Evolutionary conservation across 1,284 basidiomycete genomes (phyloP).

Genomic region (Gastroboletus turbinatus): DNA sequence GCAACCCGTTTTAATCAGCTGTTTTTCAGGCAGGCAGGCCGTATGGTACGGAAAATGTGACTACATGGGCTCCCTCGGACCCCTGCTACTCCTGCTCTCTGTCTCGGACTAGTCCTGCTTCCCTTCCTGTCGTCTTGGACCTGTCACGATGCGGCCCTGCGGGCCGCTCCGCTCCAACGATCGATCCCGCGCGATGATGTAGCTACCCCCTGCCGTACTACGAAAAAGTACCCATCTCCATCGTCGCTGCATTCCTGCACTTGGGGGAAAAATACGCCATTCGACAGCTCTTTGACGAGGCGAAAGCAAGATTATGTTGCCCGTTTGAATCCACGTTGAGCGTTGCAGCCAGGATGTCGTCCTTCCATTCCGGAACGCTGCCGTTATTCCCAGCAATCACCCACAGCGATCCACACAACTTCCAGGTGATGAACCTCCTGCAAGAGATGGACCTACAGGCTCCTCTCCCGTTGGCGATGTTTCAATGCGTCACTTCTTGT

Average conservation of each 20-base stretch:
- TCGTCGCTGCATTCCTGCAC: constrained; percentile 14
- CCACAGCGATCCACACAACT: constrained; percentile 14
- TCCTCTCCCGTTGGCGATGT: constrained; percentile 18
- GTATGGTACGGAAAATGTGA: too few relatives aligned
- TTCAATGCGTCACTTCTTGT: constrained; percentile 6
- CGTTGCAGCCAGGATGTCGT: constrained; percentile 6
- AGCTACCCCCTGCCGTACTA: constrained; percentile 9
- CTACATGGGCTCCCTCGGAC: too few relatives aligned
- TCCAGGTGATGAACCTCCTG: constrained; percentile 23
- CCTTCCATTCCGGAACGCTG: neutral
- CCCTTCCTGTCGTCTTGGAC: too few relatives aligned
- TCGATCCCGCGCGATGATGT: neutral
- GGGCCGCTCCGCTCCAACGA: too few relatives aligned
- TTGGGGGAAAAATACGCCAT: constrained; percentile 27
- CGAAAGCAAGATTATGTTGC: constrained; percentile 7
- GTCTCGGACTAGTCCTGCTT: too few relatives aligned
- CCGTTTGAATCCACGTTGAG: constrained; percentile 1
- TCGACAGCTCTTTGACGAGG: constrained; percentile 8
- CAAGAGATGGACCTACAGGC: constrained; percentile 9
- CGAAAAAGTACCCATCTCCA: constrained; percentile 1
- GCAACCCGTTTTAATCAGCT: too few relatives aligned
- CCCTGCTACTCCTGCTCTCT: too few relatives aligned
- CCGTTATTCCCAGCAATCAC: constrained; percentile 6
- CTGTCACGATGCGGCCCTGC: too few relatives aligned
- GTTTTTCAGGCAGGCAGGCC: too few relatives aligned